These are phyloP conservation scores for Cryoendolithus antarcticus DNA, from an alignment of 2,329 filamentous ascomycete species.

Conservation along the genomic window DNA sequence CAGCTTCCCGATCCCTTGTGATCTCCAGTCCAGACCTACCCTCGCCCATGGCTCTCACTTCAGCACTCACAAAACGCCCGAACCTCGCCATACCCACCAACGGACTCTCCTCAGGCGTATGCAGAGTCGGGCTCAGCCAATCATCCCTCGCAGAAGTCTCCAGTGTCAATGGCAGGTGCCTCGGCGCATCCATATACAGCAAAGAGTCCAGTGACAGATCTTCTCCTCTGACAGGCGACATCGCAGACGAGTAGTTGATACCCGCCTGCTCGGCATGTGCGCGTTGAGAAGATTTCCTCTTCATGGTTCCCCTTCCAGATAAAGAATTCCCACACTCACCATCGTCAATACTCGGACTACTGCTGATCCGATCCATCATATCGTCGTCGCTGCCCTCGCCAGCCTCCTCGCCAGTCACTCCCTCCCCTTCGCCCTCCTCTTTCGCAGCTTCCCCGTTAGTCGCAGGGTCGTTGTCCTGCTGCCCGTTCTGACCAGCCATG, in stretches of 20 bases:
- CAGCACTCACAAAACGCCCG: constrained; percentile 2
- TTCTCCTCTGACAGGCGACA: constrained; percentile 2
- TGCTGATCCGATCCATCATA: constrained; percentile 97
- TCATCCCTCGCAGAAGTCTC: not conserved
- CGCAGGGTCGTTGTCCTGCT: constrained; percentile 37
- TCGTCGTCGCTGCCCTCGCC: constrained; percentile 72
- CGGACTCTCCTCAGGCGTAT: constrained; percentile 4
- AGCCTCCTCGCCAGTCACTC: constrained; percentile 37
- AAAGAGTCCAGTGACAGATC: constrained; percentile 24
- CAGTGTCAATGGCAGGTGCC: constrained; percentile 23
- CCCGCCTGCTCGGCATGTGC: constrained; percentile 6
- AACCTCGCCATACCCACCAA: constrained; percentile 2
- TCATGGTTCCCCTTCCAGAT: not conserved
- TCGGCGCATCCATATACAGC: constrained; percentile 30
- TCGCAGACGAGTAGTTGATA: constrained; percentile 23
- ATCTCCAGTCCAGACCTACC: no score
- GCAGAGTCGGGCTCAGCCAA: constrained; percentile 1
- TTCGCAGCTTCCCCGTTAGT: constrained; percentile 34
- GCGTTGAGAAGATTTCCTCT: constrained; percentile 3
- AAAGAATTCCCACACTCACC: constrained; percentile 56
- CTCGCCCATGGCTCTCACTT: no score
- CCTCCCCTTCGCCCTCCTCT: constrained; percentile 23
- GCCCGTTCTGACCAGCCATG: constrained; percentile 22
- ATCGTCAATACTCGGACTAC: constrained; percentile 97
- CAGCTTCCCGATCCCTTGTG: no score